Percentiles rank a stretch among this genome's conserved stretches.
phyloP scores from a whole-genome alignment of 352 stramenopile species.

The Phytophthora citrophthora region DNA sequence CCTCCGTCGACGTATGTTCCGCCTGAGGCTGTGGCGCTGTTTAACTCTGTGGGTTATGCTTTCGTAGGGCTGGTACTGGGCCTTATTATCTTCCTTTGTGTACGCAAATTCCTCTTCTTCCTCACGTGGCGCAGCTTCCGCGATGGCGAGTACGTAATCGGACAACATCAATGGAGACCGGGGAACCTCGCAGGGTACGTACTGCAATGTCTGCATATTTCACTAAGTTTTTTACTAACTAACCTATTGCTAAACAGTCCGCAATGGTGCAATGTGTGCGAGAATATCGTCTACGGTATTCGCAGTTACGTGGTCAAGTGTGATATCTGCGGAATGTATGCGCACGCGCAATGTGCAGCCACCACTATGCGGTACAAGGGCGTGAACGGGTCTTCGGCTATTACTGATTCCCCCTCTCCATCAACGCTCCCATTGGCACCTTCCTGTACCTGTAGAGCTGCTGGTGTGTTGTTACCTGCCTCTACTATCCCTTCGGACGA shows the following conservation, averaged over 20 bases:
- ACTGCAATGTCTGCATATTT: not conserved
- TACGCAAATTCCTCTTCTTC: conserved; percentile 81
- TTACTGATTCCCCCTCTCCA: not conserved
- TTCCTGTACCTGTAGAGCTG: conserved; percentile 31
- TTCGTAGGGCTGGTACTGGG: conserved; percentile 51
- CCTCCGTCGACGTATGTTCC: conserved; percentile 58
- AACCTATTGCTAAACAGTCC: conserved; percentile 32
- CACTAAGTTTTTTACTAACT: conserved; percentile 1
- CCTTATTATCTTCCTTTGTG: conserved; percentile 61
- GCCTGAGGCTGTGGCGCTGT: conserved; percentile 56
- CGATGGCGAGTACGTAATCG: conserved; percentile 73
- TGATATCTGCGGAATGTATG: conserved; percentile 87
- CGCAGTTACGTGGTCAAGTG: conserved; percentile 88
- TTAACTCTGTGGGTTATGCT: conserved; percentile 64
- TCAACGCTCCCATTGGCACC: not conserved
- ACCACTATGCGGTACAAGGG: conserved; percentile 54
- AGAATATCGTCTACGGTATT: conserved; percentile 83
- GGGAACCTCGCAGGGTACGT: conserved; percentile 74
- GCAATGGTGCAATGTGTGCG: conserved; percentile 86
- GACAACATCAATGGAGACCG: conserved; percentile 78
- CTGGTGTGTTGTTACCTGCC: conserved; percentile 21
- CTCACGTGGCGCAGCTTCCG: conserved; percentile 85
- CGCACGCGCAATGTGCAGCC: conserved; percentile 75
- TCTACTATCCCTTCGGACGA: conserved; percentile 22
- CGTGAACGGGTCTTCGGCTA: conserved; percentile 12